Percentiles rank a stretch among this genome's conserved stretches.
phyloP scores from a whole-genome alignment of 1,284 basidiomycete species.

The Pseudozyma pruni region DNA sequence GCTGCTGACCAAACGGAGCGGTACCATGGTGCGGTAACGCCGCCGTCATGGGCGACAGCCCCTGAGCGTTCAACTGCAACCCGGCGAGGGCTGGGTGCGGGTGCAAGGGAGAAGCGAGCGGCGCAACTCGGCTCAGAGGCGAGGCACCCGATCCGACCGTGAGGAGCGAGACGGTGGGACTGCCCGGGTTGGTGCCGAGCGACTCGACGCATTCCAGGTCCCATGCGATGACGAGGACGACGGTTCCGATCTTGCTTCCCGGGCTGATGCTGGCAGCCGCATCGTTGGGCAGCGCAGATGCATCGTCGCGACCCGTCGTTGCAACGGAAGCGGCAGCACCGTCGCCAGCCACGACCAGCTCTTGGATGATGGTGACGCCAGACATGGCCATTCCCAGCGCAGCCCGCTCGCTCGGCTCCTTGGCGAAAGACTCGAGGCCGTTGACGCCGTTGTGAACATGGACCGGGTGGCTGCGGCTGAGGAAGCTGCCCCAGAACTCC shows the following conservation, averaged over 20 bases:
- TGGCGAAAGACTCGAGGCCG: slow-evolving; percentile 61
- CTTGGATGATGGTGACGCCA: slow-evolving; percentile 68
- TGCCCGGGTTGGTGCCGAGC: slow-evolving; percentile 54
- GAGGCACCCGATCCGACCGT: slow-evolving; percentile 36
- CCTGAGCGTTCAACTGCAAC: slow-evolving; percentile 25
- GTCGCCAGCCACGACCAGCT: slow-evolving; percentile 66
- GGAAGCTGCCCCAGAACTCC: slow-evolving; percentile 68
- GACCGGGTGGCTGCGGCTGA: slow-evolving; percentile 65
- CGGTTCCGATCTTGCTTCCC: slow-evolving; percentile 67
- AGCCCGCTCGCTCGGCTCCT: slow-evolving; percentile 65
- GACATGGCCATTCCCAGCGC: slow-evolving; percentile 65
- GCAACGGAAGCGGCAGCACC: slow-evolving; percentile 16
- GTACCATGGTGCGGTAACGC: slow-evolving; percentile 21
- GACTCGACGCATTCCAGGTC: slow-evolving; percentile 67
- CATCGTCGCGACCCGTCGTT: slow-evolving; percentile 13
- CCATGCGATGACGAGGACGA: slow-evolving; percentile 68
- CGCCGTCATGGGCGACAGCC: slow-evolving; percentile 37
- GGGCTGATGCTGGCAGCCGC: slow-evolving; percentile 47
- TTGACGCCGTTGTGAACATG: slow-evolving; percentile 55
- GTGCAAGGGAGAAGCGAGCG: slow-evolving; percentile 44
- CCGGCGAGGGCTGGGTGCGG: slow-evolving; percentile 13
- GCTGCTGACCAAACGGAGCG: slow-evolving; percentile 14
- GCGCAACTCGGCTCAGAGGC: slow-evolving; percentile 33
- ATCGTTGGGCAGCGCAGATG: slow-evolving; percentile 28
- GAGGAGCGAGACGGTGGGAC: slow-evolving; percentile 59